phyloP scores from a whole-genome alignment of 768 basidiomycete species.

The Rhodotorula diobovata region DNA sequence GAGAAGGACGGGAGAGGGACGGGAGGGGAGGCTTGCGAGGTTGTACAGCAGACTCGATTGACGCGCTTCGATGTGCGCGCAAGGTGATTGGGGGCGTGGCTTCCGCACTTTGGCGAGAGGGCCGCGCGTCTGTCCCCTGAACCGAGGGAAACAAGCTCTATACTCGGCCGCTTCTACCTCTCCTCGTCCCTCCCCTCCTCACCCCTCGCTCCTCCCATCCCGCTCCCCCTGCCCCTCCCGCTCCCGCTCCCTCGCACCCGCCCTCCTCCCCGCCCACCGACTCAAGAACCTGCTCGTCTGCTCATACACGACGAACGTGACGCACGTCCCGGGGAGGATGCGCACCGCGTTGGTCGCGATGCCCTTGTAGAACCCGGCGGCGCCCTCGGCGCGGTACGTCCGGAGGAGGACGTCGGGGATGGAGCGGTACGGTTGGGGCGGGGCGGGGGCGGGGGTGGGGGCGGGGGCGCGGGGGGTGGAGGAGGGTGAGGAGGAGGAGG shows the following conservation, averaged over 20 bases:
- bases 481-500: neutral
- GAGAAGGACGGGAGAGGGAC: neutral
- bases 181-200: neutral
- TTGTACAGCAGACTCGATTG: neutral
- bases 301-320: conserved; percentile 94
- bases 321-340: conserved; percentile 92
- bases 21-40: too few relatives aligned
- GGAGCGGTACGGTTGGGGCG: conserved; percentile 66
- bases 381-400: conserved; percentile 75
- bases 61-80: neutral
- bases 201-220: too few relatives aligned
- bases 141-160: too few relatives aligned
- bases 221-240: neutral
- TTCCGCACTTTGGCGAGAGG: too few relatives aligned
- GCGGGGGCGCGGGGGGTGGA: neutral
- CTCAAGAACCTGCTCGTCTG: conserved; percentile 21
- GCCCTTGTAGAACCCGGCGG: conserved; percentile 87
- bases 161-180: neutral
- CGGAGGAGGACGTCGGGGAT: conserved; percentile 73
- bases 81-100: neutral
- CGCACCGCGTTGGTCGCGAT: conserved; percentile 88
- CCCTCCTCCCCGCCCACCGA: conserved; percentile 10
- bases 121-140: too few relatives aligned
- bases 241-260: neutral
- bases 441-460: conserved; percentile 58